Evolutionary conservation across 768 basidiomycete species (phyloP).

Genomic region (Pleurotus tuoliensis): DNA sequence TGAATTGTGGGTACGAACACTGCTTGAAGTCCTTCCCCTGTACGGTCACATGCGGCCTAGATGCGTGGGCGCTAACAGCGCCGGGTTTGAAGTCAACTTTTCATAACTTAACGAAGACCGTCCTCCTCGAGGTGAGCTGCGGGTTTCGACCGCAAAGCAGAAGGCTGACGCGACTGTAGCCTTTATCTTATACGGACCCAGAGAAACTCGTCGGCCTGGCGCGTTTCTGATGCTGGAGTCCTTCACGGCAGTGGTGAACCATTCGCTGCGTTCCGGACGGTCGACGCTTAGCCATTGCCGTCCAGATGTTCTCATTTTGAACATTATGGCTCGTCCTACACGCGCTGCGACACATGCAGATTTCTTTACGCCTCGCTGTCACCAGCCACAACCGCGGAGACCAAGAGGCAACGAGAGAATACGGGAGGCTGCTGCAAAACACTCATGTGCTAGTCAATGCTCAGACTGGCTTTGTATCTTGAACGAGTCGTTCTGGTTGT

Average conservation of each 20-base stretch:
- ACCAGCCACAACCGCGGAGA: conserved; percentile 53
- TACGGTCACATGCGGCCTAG: no score
- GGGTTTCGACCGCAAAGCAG: not conserved
- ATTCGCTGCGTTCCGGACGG: conserved; percentile 38
- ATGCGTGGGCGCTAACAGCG: no score
- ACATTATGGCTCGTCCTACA: conserved; percentile 24
- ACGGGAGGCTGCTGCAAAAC: conserved; percentile 10
- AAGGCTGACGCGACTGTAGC: not conserved
- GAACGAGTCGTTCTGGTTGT: conserved; percentile 45
- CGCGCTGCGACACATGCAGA: conserved; percentile 33
- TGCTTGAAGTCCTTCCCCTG: no score
- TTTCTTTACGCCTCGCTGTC: conserved; percentile 54
- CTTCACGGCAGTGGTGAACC: conserved; percentile 50
- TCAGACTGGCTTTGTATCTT: conserved; percentile 45
- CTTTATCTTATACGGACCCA: not conserved
- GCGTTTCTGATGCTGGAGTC: conserved; percentile 60
- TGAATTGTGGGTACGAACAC: no score
- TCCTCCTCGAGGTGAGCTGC: no score
- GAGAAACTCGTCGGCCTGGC: conserved; percentile 13
- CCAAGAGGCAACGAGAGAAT: conserved; percentile 54
- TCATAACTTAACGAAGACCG: no score
- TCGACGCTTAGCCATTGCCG: conserved; percentile 15
- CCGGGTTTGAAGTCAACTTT: no score
- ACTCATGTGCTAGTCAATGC: conserved; percentile 30
- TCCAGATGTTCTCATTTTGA: conserved; percentile 16